Base-by-base conservation (phyloP, 495 filamentous ascomycete species). In the Lasiosphaeris hirsuta region DNA sequence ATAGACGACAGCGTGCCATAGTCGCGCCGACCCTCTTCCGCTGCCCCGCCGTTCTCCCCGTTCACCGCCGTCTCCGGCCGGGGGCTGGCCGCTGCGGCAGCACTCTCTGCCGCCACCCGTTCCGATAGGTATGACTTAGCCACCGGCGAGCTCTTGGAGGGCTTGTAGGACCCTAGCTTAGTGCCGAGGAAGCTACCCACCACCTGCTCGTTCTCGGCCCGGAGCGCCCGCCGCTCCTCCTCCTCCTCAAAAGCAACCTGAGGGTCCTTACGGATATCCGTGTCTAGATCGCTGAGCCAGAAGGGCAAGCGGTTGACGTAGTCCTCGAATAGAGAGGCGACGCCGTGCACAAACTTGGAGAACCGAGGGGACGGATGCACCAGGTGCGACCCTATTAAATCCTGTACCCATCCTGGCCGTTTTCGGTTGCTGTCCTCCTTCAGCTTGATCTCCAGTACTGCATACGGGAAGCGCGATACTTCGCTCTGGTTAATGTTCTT, bases 271-370 rank as follows among this genome's bases (percentile, higher is more conserved):
- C 91, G 84, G 63, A 98, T 97, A 63, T 98, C 94, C 36, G 82
- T 90, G 60, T 96, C 93, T 9, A 97, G 75, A 51, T 92, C 89
- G 57, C 86, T 81, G 3, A 97, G 83, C 94, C 94, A 98, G 79
- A 97, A 96, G 4, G 94, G 94, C 56, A 98, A 85, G 55, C 81
- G 90, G 73, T 97, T 97, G 70, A 98, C 93, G 67, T 96, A 78
- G 68, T 97, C 95, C 57, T 97, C 95, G 64, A 96, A 97, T 7
- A 97, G 77, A 38, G 85, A 83, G 10, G 92, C 92, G 1, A 95
- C 85, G 57, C 95, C 94, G 62, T 98, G 94, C 17, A 93, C 88
- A 64, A 97, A 97, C 67, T 98, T 98, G 40, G 90, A 96, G 74
- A 98, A 98, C 18, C 90, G 83, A 3, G 92, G 89, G 3, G 87